Percentiles rank a stretch among this genome's conserved stretches.
These are phyloP conservation scores for Takakia lepidozioides DNA, from an alignment of 225 moss, liverwort and hornwort species.

Conservation along the genomic window DNA sequence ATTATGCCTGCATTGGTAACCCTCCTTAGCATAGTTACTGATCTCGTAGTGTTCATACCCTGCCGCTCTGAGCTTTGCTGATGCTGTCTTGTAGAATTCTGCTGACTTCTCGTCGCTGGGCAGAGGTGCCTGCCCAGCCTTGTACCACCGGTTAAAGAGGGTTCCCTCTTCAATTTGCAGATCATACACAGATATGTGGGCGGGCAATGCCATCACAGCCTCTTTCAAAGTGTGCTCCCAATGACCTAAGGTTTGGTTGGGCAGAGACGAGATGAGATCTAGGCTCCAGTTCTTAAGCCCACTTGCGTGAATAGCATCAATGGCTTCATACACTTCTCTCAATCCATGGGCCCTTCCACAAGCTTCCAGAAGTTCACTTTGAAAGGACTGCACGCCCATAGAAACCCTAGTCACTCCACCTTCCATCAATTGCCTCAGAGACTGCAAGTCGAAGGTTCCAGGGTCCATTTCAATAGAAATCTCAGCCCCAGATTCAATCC, in stretches of 20 bases:
- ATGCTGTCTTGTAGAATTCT: slow-evolving; percentile 64
- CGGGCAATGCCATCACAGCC: slow-evolving; percentile 50
- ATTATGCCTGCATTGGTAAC: slow-evolving; percentile 77
- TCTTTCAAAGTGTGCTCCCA: slow-evolving; percentile 76
- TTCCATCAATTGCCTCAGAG: slow-evolving; percentile 53
- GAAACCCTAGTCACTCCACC: slow-evolving; percentile 76
- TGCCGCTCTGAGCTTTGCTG: slow-evolving; percentile 42
- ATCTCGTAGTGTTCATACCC: slow-evolving; percentile 91
- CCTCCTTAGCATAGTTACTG: slow-evolving; percentile 84
- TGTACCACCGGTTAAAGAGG: slow-evolving; percentile 83
- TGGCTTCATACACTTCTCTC: slow-evolving; percentile 69
- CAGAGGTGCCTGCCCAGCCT: slow-evolving; percentile 78
- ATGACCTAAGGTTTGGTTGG: slow-evolving; percentile 55
- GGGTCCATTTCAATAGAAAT: slow-evolving; percentile 98
- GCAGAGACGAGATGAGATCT: slow-evolving; percentile 82
- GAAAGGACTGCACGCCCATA: slow-evolving; percentile 88
- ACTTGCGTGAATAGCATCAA: slow-evolving; percentile 56
- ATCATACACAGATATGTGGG: slow-evolving; percentile 82
- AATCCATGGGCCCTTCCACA: slow-evolving; percentile 84
- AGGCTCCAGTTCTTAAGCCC: slow-evolving; percentile 80
- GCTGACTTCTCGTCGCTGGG: slow-evolving; percentile 82
- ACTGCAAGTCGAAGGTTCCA: slow-evolving; percentile 65
- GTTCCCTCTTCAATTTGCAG: slow-evolving; percentile 95
- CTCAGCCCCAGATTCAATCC: slow-evolving; percentile 51
- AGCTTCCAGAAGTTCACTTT: slow-evolving; percentile 51